Conservation (phyloP, 2,329 filamentous ascomycete species). For the Zopfia rhizophila region DNA sequence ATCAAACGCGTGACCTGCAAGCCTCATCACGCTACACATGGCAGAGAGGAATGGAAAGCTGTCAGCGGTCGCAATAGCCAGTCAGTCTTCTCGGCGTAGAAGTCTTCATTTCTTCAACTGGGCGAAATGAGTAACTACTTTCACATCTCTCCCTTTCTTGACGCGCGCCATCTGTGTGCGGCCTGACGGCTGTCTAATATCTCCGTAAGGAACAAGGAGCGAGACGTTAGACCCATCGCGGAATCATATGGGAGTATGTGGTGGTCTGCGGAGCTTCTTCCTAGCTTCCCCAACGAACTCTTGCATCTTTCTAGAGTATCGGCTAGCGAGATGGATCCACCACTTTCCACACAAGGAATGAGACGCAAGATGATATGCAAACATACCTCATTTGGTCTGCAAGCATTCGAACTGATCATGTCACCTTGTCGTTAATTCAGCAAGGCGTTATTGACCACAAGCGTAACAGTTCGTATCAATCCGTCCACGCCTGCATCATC, state of each 20-base stretch:
- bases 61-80: constrained; percentile 18
- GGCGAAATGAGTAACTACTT: neutral
- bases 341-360: constrained; percentile 18
- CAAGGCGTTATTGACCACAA: constrained; percentile 19
- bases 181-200: constrained; percentile 26
- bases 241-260: too few relatives aligned
- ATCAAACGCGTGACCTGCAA: too few relatives aligned
- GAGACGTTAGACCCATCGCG: neutral
- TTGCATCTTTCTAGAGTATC: constrained; percentile 13
- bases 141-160: constrained; percentile 13
- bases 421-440: neutral
- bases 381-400: constrained; percentile 6
- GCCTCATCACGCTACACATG: too few relatives aligned
- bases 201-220: constrained; percentile 5
- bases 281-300: constrained; percentile 6
- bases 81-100: constrained; percentile 22
- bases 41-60: constrained; percentile 15
- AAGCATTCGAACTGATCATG: constrained; percentile 4
- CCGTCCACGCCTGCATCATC: constrained; percentile 36
- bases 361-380: constrained; percentile 6
- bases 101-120: constrained; percentile 10
- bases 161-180: constrained; percentile 23
- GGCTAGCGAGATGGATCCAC: constrained; percentile 10
- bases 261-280: too few relatives aligned
- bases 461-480: constrained; percentile 35